A percentile compares a stretch with the other conserved stretches of the same genome.
Evolutionary conservation across 108 stramenopile species (phyloP).

Genomic region (Tribonema minus): DNA sequence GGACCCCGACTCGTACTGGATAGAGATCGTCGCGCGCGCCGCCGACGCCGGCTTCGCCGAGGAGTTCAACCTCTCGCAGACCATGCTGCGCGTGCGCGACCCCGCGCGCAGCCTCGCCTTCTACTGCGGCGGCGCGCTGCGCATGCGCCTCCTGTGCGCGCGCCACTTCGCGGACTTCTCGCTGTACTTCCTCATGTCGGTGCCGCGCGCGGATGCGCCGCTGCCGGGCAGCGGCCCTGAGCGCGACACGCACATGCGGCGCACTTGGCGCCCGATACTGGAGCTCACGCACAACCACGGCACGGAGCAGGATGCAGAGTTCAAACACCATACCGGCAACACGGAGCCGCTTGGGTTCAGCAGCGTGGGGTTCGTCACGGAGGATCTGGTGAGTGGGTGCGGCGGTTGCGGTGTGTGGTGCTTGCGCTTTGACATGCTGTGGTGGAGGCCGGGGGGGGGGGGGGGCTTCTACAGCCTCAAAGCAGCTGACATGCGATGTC

Average conservation of each 20-base stretch:
- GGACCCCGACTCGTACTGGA: slow-evolving; percentile 72
- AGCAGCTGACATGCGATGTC: too few relatives aligned
- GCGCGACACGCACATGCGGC: slow-evolving; percentile 6
- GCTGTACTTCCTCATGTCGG: slow-evolving; percentile 93
- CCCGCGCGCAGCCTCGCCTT: slow-evolving; percentile 74
- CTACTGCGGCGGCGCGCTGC: slow-evolving; percentile 70
- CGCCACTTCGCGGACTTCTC: slow-evolving; percentile 77
- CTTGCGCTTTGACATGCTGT: too few relatives aligned
- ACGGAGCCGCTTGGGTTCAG: too few relatives aligned
- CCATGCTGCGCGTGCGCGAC: slow-evolving; percentile 94
- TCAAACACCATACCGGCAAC: slow-evolving; percentile 78
- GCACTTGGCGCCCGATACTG: slow-evolving; percentile 45
- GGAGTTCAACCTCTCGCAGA: slow-evolving; percentile 79
- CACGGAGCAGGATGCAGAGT: slow-evolving; percentile 62
- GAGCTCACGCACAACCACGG: slow-evolving; percentile 89
- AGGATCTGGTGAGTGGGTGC: too few relatives aligned
- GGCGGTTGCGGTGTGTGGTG: too few relatives aligned
- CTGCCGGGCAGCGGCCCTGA: too few relatives aligned
- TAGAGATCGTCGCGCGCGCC: slow-evolving; percentile 43
- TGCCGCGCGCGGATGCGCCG: too few relatives aligned
- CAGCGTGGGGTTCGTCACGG: too few relatives aligned
- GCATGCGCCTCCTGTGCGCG: slow-evolving; percentile 69
- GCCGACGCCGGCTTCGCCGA: slow-evolving; percentile 16
- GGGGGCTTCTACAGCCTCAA: too few relatives aligned
- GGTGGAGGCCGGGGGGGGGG: too few relatives aligned